Evolutionary conservation across 306 rosid genomes (phyloP).

Genomic region (Dryas alaskensis): DNA sequence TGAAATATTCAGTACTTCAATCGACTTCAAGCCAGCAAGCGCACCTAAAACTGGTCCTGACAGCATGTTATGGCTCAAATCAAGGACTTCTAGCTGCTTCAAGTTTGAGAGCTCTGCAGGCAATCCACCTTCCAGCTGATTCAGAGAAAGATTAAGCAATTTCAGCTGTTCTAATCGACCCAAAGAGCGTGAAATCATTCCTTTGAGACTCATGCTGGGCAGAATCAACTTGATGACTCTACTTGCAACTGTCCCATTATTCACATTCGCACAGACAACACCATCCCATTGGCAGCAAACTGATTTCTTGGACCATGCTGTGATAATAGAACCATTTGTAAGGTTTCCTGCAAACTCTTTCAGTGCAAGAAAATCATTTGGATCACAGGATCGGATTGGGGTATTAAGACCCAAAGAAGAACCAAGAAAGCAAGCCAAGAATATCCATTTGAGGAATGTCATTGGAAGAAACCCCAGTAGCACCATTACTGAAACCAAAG

Average conservation of each 20-base stretch:
- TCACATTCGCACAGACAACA: slow-evolving; percentile 52
- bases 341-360: slow-evolving; percentile 64
- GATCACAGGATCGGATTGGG: slow-evolving; percentile 42
- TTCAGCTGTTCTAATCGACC: slow-evolving; percentile 50
- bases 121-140: slow-evolving; percentile 53
- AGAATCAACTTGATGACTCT: slow-evolving; percentile 62
- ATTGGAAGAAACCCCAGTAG: slow-evolving; percentile 32
- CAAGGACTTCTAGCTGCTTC: slow-evolving; percentile 56
- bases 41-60: slow-evolving; percentile 44
- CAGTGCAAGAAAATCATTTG: slow-evolving; percentile 53
- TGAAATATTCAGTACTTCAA: slow-evolving; percentile 56
- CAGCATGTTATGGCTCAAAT: slow-evolving; percentile 65
- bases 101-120: slow-evolving; percentile 54
- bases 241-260: slow-evolving; percentile 27
- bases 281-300: slow-evolving; percentile 70
- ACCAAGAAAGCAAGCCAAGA: slow-evolving; percentile 47
- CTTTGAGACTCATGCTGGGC: slow-evolving; percentile 55
- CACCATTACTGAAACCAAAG: slow-evolving; percentile 44
- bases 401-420: slow-evolving; percentile 37
- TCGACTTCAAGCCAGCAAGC: slow-evolving; percentile 54
- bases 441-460: slow-evolving; percentile 40
- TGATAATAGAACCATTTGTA: slow-evolving; percentile 38
- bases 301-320: slow-evolving; percentile 48
- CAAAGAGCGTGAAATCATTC: slow-evolving; percentile 51
- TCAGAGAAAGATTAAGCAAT: slow-evolving; percentile 60